phyloP scores from a whole-genome alignment of 192 early-diverging fungal genomes.

The Chytriomyces confervae region DNA sequence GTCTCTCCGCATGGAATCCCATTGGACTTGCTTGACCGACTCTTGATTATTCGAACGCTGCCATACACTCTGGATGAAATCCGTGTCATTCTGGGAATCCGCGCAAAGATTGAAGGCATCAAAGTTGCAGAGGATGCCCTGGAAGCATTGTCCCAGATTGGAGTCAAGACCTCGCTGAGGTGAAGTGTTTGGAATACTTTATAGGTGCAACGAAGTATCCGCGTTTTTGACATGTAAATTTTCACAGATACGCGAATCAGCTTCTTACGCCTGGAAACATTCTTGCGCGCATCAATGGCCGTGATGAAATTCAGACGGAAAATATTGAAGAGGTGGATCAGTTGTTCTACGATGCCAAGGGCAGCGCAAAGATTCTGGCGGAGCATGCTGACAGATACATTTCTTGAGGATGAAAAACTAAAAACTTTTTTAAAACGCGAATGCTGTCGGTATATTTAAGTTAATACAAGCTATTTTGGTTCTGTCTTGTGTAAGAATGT shows the following conservation, averaged over 20 bases:
- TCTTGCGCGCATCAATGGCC: constrained; percentile 84
- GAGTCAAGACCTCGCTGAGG: constrained; percentile 89
- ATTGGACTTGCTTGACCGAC: constrained; percentile 91
- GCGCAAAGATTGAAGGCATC: constrained; percentile 94
- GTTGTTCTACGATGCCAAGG: constrained; percentile 89
- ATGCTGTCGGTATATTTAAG: too few relatives aligned
- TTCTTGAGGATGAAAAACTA: constrained; percentile 31
- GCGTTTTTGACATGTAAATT: background rate
- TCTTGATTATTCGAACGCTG: constrained; percentile 92
- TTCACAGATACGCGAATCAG: constrained; percentile 87
- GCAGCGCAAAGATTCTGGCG: constrained; percentile 76
- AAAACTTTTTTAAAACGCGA: too few relatives aligned
- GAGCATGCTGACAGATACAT: constrained; percentile 51
- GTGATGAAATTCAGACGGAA: constrained; percentile 76
- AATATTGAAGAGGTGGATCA: constrained; percentile 87
- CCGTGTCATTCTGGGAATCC: constrained; percentile 85
- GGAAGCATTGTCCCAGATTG: constrained; percentile 86
- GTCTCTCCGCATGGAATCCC: constrained; percentile 86
- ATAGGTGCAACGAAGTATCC: constrained; percentile 26
- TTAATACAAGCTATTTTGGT: too few relatives aligned
- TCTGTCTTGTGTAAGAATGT: too few relatives aligned
- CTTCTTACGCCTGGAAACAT: constrained; percentile 90
- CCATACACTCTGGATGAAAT: constrained; percentile 88
- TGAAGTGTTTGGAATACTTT: constrained; percentile 47
- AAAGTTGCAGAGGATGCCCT: constrained; percentile 86